These are phyloP conservation scores for Oenanthe sinensis DNA, from an alignment of 129 eudicot genomes.

Conservation along the genomic window DNA sequence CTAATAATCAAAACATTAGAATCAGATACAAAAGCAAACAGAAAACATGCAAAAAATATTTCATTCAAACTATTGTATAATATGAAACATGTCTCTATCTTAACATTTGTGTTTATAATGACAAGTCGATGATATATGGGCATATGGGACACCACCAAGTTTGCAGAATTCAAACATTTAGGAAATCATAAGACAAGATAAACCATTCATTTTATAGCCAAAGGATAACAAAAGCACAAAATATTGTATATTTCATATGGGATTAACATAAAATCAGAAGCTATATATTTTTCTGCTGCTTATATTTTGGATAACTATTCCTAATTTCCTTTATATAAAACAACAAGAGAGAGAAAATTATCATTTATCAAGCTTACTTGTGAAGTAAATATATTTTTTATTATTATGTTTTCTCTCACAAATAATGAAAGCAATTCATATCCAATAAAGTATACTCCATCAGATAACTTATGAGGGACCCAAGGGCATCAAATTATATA, in stretches of 20 bases:
- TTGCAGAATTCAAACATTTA: background rate
- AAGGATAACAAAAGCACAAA: background rate
- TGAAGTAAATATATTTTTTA: background rate
- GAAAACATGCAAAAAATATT: background rate
- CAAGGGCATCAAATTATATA: background rate
- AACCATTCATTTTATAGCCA: background rate
- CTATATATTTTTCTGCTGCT: background rate
- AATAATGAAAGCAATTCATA: background rate
- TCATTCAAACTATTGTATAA: background rate
- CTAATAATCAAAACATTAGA: background rate
- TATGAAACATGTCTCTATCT: background rate
- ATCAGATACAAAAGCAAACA: slow-evolving; percentile 2
- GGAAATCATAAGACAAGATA: background rate
- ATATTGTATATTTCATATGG: background rate
- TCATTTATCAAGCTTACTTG: background rate
- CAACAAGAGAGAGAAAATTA: background rate
- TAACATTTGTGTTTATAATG: background rate
- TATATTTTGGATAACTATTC: background rate
- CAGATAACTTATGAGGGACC: background rate
- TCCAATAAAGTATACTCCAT: background rate
- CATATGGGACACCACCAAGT: background rate
- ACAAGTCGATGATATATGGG: background rate
- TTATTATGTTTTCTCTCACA: background rate
- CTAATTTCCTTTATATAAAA: background rate
- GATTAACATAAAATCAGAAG: background rate